Base-by-base conservation (phyloP, 2,329 filamentous ascomycete genomes). In the Alternaria viburni region DNA sequence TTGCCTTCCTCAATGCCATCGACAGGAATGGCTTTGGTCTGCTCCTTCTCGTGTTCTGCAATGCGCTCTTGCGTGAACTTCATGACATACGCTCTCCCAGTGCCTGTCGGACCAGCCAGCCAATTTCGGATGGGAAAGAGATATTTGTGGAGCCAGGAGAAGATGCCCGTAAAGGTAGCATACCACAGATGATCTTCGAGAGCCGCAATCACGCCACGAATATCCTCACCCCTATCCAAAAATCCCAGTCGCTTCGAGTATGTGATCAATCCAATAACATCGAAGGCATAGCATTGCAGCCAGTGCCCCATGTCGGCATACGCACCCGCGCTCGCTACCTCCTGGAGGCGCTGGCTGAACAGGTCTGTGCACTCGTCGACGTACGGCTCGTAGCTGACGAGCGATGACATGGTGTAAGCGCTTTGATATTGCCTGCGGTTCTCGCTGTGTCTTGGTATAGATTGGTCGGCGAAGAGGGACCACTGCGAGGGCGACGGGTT, bases 241-340 rank as follows among this genome's bases (percentile, higher is more conserved):
- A 72, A 72, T 3, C 70, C 70, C 43, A 72, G 57, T 5, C 64
- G 41, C 30, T 69, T 68, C 12, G 65, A 66, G n/a, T 61, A 71
- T 0, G 69, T 73, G 30, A 70, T 61, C 19, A 67, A 23, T 6
- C 79, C 78, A 8, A 83, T 71, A 1, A 82, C 79, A 43, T 83
- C 81, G 44, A 83, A 81, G 0, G 80, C 79, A 46, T 77, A 82
- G 43, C 74, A 79, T 32, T 79, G 76, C 23, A 78, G 49, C 75
- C 76, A 79, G 30, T 67, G 64, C 0, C 70, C 70, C 23, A 74
- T 65, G 26, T 78, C 70, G 10, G 57, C 49, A 12, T 62, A 41
- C 3, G 43, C 54, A 19, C 60, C 67, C 8, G 57, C 49, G 23
- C 73, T 66, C 3, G 66, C 62, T 64, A 83, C 75, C 17, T 75